Base-by-base conservation (phyloP, 208 protist species). In the Trypanosoma grayi region DNA sequence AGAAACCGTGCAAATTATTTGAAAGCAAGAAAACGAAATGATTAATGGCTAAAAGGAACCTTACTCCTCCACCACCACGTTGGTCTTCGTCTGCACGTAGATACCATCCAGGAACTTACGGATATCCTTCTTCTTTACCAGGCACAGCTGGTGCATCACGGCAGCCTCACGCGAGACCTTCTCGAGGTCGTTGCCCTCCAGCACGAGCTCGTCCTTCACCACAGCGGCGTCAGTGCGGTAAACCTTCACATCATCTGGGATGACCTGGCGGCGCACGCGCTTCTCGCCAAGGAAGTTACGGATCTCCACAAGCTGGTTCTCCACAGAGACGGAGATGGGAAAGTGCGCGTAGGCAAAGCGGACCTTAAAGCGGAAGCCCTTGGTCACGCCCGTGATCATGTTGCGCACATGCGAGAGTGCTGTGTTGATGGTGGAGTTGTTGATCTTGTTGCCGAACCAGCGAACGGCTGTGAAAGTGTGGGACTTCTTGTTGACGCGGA, bases 61-160 rank as follows among this genome's bases (percentile, higher is more conserved):
- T 31, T 68, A 85, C 52, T 90, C 81, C 2, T 79, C 78, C 22
- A 61, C 82, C 48, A 87, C 73, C 46, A 98, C 74, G 80, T 88
- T 85, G 52, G 90, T 90, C 83, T 97, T 98, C 50, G 97, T 94
- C 76, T 90, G 92, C 28, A 99, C 97, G 79, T 99, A 99, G 78
- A 99, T 96, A 93, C 99, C 99, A 84, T 99, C 99, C 11, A 99
- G 81, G 97, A 99, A 99, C 95, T 99, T 99, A 88, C 99, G 96
- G 85, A 99, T 99, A 99, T 99, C 99, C 91, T 99, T 99, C 61
- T 98, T 93, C 81, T 93, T 97, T 50, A 99, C 97, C 48, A 97
- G 63, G 72, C 83, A 94, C 51, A 94, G 81, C 80, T 98, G 80
- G 63, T 99, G 95, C 81, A 99, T 97, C 41, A 92, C 61, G 55